Percentiles rank a stretch among this genome's conserved stretches.
Evolutionary conservation across 768 basidiomycete species (phyloP).

Genomic region (Strobilomyces echinocephalus): DNA sequence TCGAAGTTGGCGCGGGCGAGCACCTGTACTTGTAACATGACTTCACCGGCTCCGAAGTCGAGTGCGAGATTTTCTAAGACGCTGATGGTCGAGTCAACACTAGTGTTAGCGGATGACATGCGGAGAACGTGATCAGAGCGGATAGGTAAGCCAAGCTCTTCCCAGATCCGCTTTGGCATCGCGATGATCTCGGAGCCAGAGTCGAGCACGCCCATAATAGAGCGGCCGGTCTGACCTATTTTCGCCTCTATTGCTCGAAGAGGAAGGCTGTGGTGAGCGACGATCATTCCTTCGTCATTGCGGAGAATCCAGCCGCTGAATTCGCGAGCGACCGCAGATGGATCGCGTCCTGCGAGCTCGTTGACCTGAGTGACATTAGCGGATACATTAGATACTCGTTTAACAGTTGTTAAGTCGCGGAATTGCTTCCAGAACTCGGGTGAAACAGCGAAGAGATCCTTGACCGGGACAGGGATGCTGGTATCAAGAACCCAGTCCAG

Average conservation of each 20-base stretch:
- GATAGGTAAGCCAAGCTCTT: neutral
- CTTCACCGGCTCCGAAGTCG: no score
- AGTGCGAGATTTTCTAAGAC: neutral
- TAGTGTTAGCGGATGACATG: neutral
- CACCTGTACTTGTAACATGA: no score
- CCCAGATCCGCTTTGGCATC: neutral
- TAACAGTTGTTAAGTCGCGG: neutral
- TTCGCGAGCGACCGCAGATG: neutral
- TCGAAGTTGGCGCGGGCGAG: neutral
- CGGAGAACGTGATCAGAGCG: neutral
- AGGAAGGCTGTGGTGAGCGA: neutral
- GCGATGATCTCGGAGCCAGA: neutral
- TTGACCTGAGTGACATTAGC: neutral
- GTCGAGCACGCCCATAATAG: neutral
- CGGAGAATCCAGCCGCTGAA: neutral
- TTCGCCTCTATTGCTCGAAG: neutral
- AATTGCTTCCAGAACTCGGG: neutral
- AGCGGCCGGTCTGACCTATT: accelerated
- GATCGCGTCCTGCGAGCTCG: neutral
- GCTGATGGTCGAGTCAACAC: neutral
- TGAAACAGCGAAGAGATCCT: neutral
- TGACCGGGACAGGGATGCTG: neutral
- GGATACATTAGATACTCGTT: neutral
- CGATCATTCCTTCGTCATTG: neutral
- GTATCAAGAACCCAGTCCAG: no score